Percentiles rank a stretch among this genome's conserved stretches.
phyloP scores from a whole-genome alignment of 495 filamentous ascomycete species.

The Podospora conica region DNA sequence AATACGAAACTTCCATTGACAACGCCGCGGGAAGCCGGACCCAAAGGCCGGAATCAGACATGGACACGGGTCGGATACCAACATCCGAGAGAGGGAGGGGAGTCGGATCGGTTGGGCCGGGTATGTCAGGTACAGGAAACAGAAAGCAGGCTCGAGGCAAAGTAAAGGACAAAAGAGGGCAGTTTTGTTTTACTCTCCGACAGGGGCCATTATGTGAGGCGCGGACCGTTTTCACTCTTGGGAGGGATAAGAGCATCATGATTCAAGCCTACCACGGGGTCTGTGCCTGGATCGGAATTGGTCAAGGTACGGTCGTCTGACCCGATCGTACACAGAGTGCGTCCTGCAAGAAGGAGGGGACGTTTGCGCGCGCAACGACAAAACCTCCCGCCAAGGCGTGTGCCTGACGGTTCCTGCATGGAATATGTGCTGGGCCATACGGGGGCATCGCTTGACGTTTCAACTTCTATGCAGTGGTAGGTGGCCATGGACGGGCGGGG shows the following conservation, averaged over 20 bases:
- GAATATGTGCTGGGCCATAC: not conserved
- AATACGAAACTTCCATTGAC: too few species aligned
- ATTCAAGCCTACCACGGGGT: not conserved
- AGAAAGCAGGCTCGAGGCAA: not conserved
- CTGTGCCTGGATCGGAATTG: too few species aligned
- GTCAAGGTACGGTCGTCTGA: too few species aligned
- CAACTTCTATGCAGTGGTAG: not conserved
- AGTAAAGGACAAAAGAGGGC: not conserved
- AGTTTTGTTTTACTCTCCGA: not conserved
- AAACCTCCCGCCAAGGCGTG: not conserved
- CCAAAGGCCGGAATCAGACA: not conserved
- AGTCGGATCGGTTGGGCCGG: not conserved
- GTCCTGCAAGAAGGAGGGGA: not conserved
- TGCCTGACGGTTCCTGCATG: not conserved
- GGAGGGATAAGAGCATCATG: not conserved
- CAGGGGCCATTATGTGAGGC: not conserved
- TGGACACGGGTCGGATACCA: not conserved
- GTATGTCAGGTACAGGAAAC: not conserved
- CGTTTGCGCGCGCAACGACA: not conserved
- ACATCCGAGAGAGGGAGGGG: not conserved
- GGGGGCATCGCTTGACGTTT: not conserved
- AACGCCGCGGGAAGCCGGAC: not conserved
- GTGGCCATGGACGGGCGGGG: not conserved
- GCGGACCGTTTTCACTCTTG: not conserved
- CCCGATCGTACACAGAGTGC: not conserved